Base-by-base conservation (phyloP, 805 yeast species). In the Kluyveromyces nonfermentans region DNA sequence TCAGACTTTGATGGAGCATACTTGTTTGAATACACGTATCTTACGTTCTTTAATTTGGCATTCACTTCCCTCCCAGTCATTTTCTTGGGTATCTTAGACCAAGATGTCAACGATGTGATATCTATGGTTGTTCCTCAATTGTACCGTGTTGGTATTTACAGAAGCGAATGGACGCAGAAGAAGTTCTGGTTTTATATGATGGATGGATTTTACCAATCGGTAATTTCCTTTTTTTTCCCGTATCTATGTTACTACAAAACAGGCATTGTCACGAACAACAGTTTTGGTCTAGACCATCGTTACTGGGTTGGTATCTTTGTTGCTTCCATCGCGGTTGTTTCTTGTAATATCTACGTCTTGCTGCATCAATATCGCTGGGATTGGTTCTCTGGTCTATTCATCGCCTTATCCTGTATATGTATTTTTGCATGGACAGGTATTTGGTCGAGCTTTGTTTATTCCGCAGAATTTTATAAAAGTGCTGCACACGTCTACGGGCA, bases 21-120 rank as follows among this genome's bases (percentile, higher is more conserved):
- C 54, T 66, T 85, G 49, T 81, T 76, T 55, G 93, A 85, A 69
- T 85, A 73, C 65, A 85, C 94, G 18, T 82, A 75, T 55, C 67
- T 84, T 69, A 83, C 78, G 82, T 83, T 85, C 59, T 85, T 82
- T 64, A 84, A 80, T 57, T 74, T 85, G 73, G 90, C 89, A 2
- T 85, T 81, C 57, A 85, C 95, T 0, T 83, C 94, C 3, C 65
- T 84, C 45, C 90, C 94, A 0, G 82, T 84, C 43, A 85, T 85
- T 41, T 77, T 85, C 52, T 63, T 85, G 62, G 93, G 85, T 50
- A 75, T 85, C 20, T 74, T 85, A 49, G 95, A 85, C 63, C 93
- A 85, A 61, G 94, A 85, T 65, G 89, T 84, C 18, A 72, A 71
- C 46, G 86, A 77, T 48, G 73, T 75, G 35, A 79, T 84, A 30